Percentiles rank a stretch among this genome's conserved stretches.
Conservation (phyloP, 331 rosid genomes). For the Malus hybrid region DNA sequence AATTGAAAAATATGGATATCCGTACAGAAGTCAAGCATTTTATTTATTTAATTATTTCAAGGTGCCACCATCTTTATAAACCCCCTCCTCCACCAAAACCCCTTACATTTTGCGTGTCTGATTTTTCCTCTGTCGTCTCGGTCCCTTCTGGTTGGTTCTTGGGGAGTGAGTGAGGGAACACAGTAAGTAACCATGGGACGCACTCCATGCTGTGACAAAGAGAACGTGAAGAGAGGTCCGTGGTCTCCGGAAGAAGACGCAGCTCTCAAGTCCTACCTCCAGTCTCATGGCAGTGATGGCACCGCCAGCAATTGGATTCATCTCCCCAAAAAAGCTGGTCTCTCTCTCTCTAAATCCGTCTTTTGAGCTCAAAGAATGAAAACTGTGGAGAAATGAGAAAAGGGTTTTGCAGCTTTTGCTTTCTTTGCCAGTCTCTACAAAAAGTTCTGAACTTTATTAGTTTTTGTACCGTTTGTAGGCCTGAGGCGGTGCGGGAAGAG, state of each 20-base stretch:
- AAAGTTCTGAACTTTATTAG: not conserved
- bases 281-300: slow-evolving; percentile 78
- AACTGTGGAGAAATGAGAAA: not conserved
- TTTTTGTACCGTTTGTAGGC: slow-evolving; percentile 29
- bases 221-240: slow-evolving; percentile 79
- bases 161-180: not conserved
- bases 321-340: slow-evolving; percentile 84
- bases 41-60: not conserved
- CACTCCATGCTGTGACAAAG: slow-evolving; percentile 93
- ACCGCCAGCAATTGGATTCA: slow-evolving; percentile 77
- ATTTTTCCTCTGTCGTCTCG: not conserved
- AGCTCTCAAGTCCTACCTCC: slow-evolving; percentile 46
- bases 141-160: not conserved
- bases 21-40: slow-evolving; percentile 8
- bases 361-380: not conserved
- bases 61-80: slow-evolving; percentile 35
- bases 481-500: slow-evolving; percentile 86
- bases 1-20: not conserved
- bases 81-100: slow-evolving; percentile 7
- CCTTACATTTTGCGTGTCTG: slow-evolving; percentile 8
- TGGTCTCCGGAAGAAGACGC: slow-evolving; percentile 96
- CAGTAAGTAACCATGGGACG: slow-evolving; percentile 60
- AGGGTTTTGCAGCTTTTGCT: not conserved
- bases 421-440: not conserved
- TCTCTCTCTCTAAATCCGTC: slow-evolving; percentile 12